phyloP scores from a whole-genome alignment of 2,329 filamentous ascomycete species.

The Nothomitra cinnamomea region DNA sequence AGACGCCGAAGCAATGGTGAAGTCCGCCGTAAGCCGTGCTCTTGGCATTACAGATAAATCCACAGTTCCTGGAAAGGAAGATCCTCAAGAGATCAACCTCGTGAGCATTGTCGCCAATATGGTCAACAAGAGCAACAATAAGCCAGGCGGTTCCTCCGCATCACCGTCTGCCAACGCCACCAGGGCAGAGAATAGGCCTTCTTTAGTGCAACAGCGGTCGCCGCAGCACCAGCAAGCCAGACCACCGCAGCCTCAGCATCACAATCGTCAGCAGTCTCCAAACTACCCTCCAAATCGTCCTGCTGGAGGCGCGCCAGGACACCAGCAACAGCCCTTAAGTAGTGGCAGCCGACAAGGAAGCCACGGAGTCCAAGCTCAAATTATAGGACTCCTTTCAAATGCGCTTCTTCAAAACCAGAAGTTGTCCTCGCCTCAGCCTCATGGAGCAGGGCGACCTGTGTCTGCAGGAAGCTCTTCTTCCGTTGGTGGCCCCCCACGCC shows the following conservation, averaged over 20 bases:
- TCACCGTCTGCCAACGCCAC: not conserved
- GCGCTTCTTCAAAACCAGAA: not conserved
- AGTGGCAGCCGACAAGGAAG: not conserved
- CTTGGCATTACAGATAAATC: conserved; percentile 13
- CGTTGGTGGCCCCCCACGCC: not conserved
- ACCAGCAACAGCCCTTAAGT: not conserved
- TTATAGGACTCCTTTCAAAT: not conserved
- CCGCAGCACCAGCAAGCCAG: not conserved
- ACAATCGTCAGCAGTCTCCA: not conserved
- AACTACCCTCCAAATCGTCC: not conserved
- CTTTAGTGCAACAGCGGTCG: not conserved
- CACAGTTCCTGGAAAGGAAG: conserved; percentile 10
- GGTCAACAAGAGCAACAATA: conserved; percentile 8
- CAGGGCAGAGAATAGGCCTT: not conserved
- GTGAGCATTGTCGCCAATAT: conserved; percentile 14
- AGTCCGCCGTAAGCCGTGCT: conserved; percentile 17
- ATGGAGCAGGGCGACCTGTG: not conserved
- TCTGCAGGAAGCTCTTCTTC: not conserved
- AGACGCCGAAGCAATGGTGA: conserved; percentile 15
- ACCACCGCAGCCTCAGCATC: not conserved
- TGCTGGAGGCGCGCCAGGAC: not conserved
- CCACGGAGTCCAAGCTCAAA: not conserved
- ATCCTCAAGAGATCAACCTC: conserved; percentile 13
- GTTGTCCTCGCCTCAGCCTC: not conserved
- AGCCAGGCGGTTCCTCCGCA: not conserved